Base-by-base conservation (phyloP, 805 yeast species). In the Grigorovia yakushimaensis region DNA sequence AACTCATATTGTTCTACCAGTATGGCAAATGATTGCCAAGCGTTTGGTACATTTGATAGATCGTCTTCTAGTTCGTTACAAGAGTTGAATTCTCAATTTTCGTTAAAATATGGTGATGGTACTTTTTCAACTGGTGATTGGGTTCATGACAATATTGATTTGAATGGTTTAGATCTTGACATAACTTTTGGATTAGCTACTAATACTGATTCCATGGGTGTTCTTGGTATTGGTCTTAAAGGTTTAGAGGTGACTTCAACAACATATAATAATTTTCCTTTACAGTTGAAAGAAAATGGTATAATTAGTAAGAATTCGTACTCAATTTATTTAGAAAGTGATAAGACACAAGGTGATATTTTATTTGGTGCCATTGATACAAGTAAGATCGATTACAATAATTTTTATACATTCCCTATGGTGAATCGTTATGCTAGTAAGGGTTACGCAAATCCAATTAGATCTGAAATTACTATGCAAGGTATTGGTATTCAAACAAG, bases 121-220 rank as follows among this genome's bases (percentile, higher is more conserved):
- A 64, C 73, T 3, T 68, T 58, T 43, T 79, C 79, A 6, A 44
- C 57, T 11, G 74, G 74, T 36, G 49, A 53, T 3, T 70, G 72
- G 71, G 73, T 72, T 44, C 64, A 71, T 41, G 96, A 88, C 57
- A 67, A 69, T 39, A 71, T 88, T 5, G 47, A 54, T 1, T 59
- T 88, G 51, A 81, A 79, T 42, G 77, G 71, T 40, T 59, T 73
- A 41, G 64, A 70, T 3, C 56, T 72, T 11, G 64, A 72, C 2
- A 47, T 86, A 15, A 77, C 87, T 5, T 74, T 88, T 62, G 96
- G 94, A 1, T 78, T 88, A 24, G 94, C 85, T 4, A 77, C 78
- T 57, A 62, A 65, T 35, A 76, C 86, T 1, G 77, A 78, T 51
- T 78, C 89, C 4, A 63, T 64, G 44, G 91, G 94, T 48, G 89